Conservation (phyloP, 2,329 filamentous ascomycete species). For the Nakataea oryzae region DNA sequence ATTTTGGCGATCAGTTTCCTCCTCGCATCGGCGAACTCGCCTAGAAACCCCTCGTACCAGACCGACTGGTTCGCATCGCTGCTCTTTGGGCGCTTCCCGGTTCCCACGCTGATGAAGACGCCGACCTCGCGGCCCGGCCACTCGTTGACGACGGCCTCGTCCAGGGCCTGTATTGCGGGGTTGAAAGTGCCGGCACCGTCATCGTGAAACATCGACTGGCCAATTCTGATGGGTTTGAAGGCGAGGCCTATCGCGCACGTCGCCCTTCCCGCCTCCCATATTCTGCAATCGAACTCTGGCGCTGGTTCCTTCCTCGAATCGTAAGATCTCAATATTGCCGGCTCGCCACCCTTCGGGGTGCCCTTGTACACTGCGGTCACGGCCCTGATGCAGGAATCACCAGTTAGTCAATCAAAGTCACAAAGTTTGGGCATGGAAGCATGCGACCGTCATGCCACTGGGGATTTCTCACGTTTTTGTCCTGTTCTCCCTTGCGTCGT, state of each 20-base stretch:
- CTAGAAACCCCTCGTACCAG: conserved; percentile 92
- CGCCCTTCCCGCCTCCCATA: conserved; percentile 96
- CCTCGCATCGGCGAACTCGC: conserved; percentile 85
- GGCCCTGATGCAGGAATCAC: conserved; percentile 41
- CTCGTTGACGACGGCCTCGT: conserved; percentile 85
- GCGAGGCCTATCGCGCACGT: conserved; percentile 84
- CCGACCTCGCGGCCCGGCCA: conserved; percentile 92
- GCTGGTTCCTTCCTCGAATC: conserved; percentile 87
- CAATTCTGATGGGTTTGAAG: conserved; percentile 92
- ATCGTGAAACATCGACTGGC: conserved; percentile 88
- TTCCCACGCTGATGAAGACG: conserved; percentile 89
- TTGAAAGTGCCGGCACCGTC: conserved; percentile 90
- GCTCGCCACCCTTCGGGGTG: conserved; percentile 54
- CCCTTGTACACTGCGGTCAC: conserved; percentile 88
- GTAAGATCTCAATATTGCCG: conserved; percentile 80
- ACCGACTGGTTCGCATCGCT: conserved; percentile 62
- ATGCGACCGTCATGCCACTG: not conserved
- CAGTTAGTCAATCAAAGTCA: not conserved
- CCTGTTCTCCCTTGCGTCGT: conserved; percentile 74
- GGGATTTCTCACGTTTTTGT: conserved; percentile 68
- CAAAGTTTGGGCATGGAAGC: conserved; percentile 6
- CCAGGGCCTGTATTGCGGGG: conserved; percentile 71
- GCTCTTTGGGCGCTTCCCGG: conserved; percentile 63
- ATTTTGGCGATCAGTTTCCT: conserved; percentile 81
- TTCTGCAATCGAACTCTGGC: conserved; percentile 85